Conservation (phyloP, 2,329 filamentous ascomycete species). For the Aspergillus pseudonomiae region DNA sequence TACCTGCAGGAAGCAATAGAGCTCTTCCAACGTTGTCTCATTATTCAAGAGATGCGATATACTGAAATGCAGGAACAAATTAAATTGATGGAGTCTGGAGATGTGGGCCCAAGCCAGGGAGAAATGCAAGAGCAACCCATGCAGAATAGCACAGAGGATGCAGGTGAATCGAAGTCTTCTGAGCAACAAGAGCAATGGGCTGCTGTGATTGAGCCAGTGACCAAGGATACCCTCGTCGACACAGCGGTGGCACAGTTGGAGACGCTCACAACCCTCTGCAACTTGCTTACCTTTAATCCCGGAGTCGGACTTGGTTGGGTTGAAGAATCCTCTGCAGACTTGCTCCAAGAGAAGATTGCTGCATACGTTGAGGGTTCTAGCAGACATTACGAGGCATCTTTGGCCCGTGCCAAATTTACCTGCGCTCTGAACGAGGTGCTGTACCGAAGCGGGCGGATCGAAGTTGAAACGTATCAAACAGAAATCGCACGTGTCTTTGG, state of each 20-base stretch:
- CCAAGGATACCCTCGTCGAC: slow-evolving; percentile 66
- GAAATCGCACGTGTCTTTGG: slow-evolving; percentile 47
- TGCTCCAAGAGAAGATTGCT: slow-evolving; percentile 58
- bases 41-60: slow-evolving; percentile 55
- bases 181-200: slow-evolving; percentile 63
- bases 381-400: slow-evolving; percentile 54
- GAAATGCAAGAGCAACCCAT: slow-evolving; percentile 16
- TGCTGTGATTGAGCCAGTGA: slow-evolving; percentile 67
- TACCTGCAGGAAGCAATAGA: slow-evolving; percentile 64
- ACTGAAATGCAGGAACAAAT: slow-evolving; percentile 50
- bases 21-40: slow-evolving; percentile 60
- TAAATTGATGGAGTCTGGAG: slow-evolving; percentile 39
- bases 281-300: slow-evolving; percentile 49
- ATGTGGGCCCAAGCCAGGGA: slow-evolving; percentile 18
- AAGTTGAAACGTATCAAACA: slow-evolving; percentile 56
- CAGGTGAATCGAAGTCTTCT: slow-evolving; percentile 23
- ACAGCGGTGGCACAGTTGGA: slow-evolving; percentile 67
- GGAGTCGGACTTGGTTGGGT: slow-evolving; percentile 57
- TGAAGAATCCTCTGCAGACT: slow-evolving; percentile 57
- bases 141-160: slow-evolving; percentile 14
- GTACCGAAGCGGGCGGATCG: slow-evolving; percentile 55
- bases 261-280: slow-evolving; percentile 56
- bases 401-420: slow-evolving; percentile 61
- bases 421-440: slow-evolving; percentile 59
- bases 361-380: slow-evolving; percentile 52